Percentiles rank a stretch among this genome's conserved stretches.
Evolutionary conservation across 306 rosid genomes (phyloP).

Genomic region (Vicia sativa): DNA sequence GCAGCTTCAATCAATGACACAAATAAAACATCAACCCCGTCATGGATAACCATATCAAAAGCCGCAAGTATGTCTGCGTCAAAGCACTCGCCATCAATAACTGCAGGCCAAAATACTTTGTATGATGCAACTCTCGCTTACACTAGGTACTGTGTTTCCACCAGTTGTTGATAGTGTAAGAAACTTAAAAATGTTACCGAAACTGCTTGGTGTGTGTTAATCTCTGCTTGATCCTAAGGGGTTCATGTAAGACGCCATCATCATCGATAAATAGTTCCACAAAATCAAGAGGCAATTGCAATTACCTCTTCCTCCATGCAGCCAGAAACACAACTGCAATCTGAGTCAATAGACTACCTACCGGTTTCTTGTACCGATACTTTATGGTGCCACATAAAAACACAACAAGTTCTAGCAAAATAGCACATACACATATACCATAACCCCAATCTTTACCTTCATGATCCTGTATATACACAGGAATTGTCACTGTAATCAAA

Average conservation of each 20-base stretch:
- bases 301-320: slow-evolving; percentile 59
- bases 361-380: slow-evolving; percentile 70
- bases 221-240: slow-evolving; percentile 47
- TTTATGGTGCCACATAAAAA: slow-evolving; percentile 70
- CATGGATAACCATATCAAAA: slow-evolving; percentile 77
- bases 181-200: slow-evolving; percentile 49
- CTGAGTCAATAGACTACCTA: slow-evolving; percentile 86
- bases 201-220: slow-evolving; percentile 68
- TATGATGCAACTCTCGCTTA: slow-evolving; percentile 76
- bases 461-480: slow-evolving; percentile 75
- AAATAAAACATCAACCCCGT: slow-evolving; percentile 77
- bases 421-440: slow-evolving; percentile 69
- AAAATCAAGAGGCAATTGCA: slow-evolving; percentile 60
- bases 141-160: slow-evolving; percentile 67
- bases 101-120: slow-evolving; percentile 91
- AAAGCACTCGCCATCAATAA: slow-evolving; percentile 58
- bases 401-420: slow-evolving; percentile 51
- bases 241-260: slow-evolving; percentile 18
- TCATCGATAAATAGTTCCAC: slow-evolving; percentile 44
- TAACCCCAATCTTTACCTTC: slow-evolving; percentile 81
- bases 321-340: slow-evolving; percentile 66
- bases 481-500: slow-evolving; percentile 63
- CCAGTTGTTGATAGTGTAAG: slow-evolving; percentile 86
- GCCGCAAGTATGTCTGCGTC: slow-evolving; percentile 83
- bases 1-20: slow-evolving; percentile 70